Conservation (phyloP, 805 yeast genomes). For the Kodamaea fukazawae region DNA sequence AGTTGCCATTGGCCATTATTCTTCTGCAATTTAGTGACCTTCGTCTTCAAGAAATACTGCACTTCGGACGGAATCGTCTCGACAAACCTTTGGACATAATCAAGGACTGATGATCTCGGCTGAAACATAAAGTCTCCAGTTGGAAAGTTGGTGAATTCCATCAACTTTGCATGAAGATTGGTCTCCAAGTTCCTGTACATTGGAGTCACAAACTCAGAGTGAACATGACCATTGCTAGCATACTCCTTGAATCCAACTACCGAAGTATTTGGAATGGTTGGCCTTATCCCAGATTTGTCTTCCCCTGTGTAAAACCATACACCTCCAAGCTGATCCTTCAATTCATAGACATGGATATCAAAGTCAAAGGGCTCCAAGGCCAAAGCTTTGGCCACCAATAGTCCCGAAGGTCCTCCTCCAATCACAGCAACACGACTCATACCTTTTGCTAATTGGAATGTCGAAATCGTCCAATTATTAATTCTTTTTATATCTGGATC, state of each 20-base stretch:
- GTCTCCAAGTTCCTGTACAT: conserved; percentile 32
- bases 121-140: conserved; percentile 17
- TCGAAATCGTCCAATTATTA: conserved; percentile 1
- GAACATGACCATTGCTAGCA: conserved; percentile 1
- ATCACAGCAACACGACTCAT: conserved; percentile 20
- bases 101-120: conserved; percentile 16
- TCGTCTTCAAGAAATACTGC: conserved; percentile 8
- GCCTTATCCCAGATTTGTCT: conserved; percentile 15
- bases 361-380: conserved; percentile 22
- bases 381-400: conserved; percentile 25
- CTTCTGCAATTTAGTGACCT: conserved; percentile 15
- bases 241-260: conserved; percentile 2
- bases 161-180: conserved; percentile 42
- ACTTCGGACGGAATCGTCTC: conserved; percentile 15
- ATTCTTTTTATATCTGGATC: too few species aligned
- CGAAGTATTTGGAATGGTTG: conserved; percentile 14
- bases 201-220: conserved; percentile 17
- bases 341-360: conserved; percentile 39
- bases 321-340: conserved; percentile 41
- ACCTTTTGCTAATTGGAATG: not conserved
- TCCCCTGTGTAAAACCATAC: conserved; percentile 37
- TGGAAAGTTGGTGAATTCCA: conserved; percentile 42
- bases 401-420: conserved; percentile 27
- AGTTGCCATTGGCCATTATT: conserved; percentile 9
- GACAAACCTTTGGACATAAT: conserved; percentile 17